Evolutionary conservation across 2,329 filamentous ascomycete genomes (phyloP).

Genomic region (Trichocomaceae sp.): DNA sequence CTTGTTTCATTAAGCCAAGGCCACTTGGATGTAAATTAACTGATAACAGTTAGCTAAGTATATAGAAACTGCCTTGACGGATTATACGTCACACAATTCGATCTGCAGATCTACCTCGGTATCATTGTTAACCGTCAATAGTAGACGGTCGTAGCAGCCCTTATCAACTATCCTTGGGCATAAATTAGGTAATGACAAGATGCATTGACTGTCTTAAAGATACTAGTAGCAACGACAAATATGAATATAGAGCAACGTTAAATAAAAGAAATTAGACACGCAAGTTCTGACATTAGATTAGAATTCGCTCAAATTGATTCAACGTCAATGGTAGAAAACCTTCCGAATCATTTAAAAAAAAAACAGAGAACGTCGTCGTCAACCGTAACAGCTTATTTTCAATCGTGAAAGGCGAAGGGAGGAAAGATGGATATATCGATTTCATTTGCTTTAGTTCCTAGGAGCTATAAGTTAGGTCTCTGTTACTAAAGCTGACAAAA

Average conservation of each 20-base stretch:
- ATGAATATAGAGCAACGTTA: neutral
- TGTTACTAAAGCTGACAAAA: constrained; percentile 14
- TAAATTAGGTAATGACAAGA: too few species aligned
- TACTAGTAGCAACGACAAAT: neutral
- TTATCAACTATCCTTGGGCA: too few species aligned
- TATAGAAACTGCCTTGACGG: too few species aligned
- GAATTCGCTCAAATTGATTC: neutral
- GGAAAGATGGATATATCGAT: constrained; percentile 7
- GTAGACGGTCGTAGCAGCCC: too few species aligned
- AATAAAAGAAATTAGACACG: neutral
- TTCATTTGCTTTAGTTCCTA: constrained; percentile 12
- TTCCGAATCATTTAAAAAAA: constrained; percentile 3
- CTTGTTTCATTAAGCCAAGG: too few species aligned
- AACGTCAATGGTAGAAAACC: neutral
- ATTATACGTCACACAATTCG: too few species aligned
- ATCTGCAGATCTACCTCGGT: too few species aligned
- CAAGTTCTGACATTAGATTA: neutral
- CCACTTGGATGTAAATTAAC: too few species aligned
- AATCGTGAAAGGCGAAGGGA: neutral
- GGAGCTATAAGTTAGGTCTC: constrained; percentile 16
- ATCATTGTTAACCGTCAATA: too few species aligned
- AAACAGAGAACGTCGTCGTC: constrained; percentile 2
- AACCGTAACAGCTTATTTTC: neutral
- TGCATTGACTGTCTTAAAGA: neutral
- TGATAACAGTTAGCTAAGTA: too few species aligned